Evolutionary conservation across 2,329 filamentous ascomycete genomes (phyloP).

Genomic region (Penicillium sp.): DNA sequence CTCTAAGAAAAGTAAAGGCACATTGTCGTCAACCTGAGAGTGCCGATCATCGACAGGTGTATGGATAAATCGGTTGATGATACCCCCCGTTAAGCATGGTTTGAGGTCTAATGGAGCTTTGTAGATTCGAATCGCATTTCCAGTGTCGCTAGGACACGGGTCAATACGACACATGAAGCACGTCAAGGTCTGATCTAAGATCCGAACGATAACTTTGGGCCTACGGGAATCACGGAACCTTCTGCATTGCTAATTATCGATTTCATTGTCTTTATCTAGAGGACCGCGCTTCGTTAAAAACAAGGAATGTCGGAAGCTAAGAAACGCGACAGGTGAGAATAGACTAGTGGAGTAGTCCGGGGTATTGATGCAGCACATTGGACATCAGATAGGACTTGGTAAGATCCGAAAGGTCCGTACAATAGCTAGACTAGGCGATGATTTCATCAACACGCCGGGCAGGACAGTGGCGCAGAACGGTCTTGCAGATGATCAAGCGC

Average conservation of each 20-base stretch:
- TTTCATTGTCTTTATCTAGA: not conserved
- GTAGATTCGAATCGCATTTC: not conserved
- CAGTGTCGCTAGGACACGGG: not conserved
- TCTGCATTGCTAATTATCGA: not conserved
- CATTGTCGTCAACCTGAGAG: not conserved
- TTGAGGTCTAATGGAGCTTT: not conserved
- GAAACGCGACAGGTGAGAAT: not conserved
- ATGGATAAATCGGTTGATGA: not conserved
- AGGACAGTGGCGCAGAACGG: not conserved
- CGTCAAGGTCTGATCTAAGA: not conserved
- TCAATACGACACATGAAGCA: too few species aligned
- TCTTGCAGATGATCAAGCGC: not conserved
- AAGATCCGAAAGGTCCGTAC: not conserved
- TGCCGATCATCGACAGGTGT: not conserved
- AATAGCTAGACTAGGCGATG: not conserved
- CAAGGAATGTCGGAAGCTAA: not conserved
- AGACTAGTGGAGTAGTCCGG: not conserved
- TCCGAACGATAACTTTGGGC: not conserved
- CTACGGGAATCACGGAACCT: not conserved
- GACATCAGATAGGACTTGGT: not conserved
- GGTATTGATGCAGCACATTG: not conserved
- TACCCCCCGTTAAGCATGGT: not conserved
- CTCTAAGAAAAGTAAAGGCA: not conserved
- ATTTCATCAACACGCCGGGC: not conserved
- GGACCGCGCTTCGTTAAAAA: not conserved